Conservation (phyloP, 2,329 filamentous ascomycete genomes). For the Phialocephala subalpina region DNA sequence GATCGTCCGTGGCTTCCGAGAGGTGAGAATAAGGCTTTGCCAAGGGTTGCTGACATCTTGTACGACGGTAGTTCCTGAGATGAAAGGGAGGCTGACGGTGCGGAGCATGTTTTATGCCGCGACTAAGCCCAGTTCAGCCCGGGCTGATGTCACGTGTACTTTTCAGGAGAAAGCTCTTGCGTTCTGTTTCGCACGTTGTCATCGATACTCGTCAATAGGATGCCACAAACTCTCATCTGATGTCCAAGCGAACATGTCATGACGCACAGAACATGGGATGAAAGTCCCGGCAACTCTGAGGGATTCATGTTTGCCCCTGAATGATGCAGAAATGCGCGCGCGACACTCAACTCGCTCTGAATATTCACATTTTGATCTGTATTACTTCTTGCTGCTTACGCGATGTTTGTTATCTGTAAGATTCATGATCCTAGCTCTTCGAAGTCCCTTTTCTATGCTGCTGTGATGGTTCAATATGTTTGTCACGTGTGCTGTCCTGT, state of each 20-base stretch:
- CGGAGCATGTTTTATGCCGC: background rate
- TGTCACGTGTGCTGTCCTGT: too few species aligned
- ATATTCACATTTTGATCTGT: too few species aligned
- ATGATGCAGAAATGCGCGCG: too few species aligned
- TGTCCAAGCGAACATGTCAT: background rate
- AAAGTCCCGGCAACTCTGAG: too few species aligned
- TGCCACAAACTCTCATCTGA: background rate
- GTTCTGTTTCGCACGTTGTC: background rate
- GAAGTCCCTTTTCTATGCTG: too few species aligned
- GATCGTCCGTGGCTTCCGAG: background rate
- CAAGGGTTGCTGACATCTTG: background rate
- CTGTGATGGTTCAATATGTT: too few species aligned
- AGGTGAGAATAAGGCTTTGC: slow-evolving; percentile 2
- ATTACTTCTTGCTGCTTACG: too few species aligned
- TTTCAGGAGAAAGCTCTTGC: background rate
- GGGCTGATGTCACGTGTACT: background rate
- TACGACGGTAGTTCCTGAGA: background rate
- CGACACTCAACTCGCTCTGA: too few species aligned
- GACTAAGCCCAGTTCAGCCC: background rate
- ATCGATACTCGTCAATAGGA: background rate
- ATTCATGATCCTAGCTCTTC: too few species aligned
- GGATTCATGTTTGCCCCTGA: too few species aligned
- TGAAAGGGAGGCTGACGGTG: background rate
- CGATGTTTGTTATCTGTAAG: too few species aligned
- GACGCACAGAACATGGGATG: too few species aligned